Evolutionary conservation across 345 rosid species (phyloP).

Genomic region (Pistacia integerrima): DNA sequence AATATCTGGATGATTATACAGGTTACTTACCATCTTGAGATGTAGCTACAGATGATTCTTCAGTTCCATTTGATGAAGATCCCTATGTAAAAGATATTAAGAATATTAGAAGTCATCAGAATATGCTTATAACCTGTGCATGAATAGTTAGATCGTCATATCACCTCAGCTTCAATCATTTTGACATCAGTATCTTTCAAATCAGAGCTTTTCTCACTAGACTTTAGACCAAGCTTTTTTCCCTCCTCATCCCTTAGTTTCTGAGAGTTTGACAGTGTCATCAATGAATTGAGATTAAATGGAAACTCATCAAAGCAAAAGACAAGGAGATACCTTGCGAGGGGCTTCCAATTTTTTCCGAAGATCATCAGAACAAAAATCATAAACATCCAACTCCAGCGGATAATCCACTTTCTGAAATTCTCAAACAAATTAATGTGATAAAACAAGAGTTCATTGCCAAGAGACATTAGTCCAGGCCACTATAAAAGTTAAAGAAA

Average conservation of each 20-base stretch:
- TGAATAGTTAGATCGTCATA: constrained; percentile 5
- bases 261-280: constrained; percentile 31
- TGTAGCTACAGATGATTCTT: constrained; percentile 58
- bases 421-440: constrained; percentile 13
- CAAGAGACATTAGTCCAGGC: neutral
- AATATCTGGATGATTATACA: constrained; percentile 3
- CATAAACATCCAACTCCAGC: constrained; percentile 85
- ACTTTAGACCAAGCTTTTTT: constrained; percentile 75
- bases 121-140: neutral
- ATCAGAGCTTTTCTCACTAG: constrained; percentile 49
- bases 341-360: constrained; percentile 75
- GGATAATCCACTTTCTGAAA: constrained; percentile 97
- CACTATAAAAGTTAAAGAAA: neutral
- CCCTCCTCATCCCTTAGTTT: constrained; percentile 86
- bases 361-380: constrained; percentile 89
- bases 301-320: constrained; percentile 3
- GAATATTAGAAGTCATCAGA: neutral
- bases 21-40: constrained; percentile 58
- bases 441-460: neutral
- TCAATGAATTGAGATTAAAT: neutral
- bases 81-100: constrained; percentile 45
- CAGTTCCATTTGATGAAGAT: constrained; percentile 60
- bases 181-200: constrained; percentile 66
- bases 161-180: constrained; percentile 83
- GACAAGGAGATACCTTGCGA: constrained; percentile 62